Percentiles rank a stretch among this genome's conserved stretches.
These are phyloP conservation scores for Dryadomyces sulphureus DNA, from an alignment of 2,329 filamentous ascomycete genomes.

Conservation along the genomic window DNA sequence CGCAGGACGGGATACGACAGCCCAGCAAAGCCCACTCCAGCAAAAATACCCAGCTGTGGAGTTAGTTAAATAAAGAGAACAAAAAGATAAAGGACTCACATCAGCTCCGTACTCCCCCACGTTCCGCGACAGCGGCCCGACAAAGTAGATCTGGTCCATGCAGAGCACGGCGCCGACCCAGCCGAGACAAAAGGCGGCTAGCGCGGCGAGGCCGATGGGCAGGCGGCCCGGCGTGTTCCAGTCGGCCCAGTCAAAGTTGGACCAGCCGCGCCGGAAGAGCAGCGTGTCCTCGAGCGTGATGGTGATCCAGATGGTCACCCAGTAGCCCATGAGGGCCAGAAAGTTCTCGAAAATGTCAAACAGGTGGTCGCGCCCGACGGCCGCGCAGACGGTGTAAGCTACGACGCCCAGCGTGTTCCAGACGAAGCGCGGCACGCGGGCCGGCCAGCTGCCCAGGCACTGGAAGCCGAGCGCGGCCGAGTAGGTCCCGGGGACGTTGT, in stretches of 20 bases:
- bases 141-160: slow-evolving; percentile 58
- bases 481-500: slow-evolving; percentile 51
- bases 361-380: slow-evolving; percentile 45
- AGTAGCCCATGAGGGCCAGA: slow-evolving; percentile 56
- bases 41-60: slow-evolving; percentile 12
- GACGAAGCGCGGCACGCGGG: slow-evolving; percentile 43
- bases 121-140: slow-evolving; percentile 31
- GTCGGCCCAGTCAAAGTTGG: slow-evolving; percentile 41
- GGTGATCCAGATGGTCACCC: slow-evolving; percentile 49
- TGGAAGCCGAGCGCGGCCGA: slow-evolving; percentile 54
- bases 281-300: slow-evolving; percentile 48
- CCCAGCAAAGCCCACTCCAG: slow-evolving; percentile 13
- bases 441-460: slow-evolving; percentile 43
- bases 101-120: slow-evolving; percentile 11
- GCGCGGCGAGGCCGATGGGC: slow-evolving; percentile 46
- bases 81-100: background rate
- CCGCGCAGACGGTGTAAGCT: slow-evolving; percentile 48
- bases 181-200: slow-evolving; percentile 45
- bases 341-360: slow-evolving; percentile 55
- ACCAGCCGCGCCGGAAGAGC: slow-evolving; percentile 34
- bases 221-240: slow-evolving; percentile 46
- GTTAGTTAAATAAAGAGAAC: background rate
- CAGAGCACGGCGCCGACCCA: slow-evolving; percentile 51
- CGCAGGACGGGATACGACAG: slow-evolving; percentile 13
- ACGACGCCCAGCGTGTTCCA: slow-evolving; percentile 50